These are phyloP conservation scores for Cystobasidium ongulense DNA, from an alignment of 768 basidiomycete species.

Conservation along the genomic window DNA sequence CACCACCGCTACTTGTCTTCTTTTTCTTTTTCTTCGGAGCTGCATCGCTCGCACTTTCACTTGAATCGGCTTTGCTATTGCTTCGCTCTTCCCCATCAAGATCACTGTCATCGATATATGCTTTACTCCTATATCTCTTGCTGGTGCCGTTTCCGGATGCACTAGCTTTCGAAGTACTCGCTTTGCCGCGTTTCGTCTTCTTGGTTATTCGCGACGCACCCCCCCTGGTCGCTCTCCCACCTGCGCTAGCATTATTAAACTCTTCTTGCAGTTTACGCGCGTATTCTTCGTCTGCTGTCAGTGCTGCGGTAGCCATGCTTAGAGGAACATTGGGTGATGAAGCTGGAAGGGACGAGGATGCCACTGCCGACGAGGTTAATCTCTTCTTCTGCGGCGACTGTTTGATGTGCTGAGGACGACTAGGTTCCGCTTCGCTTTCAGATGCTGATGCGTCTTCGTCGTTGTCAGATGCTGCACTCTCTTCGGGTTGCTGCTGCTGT, in stretches of 20 bases:
- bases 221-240: conserved; percentile 19
- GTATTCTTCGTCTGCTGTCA: conserved; percentile 21
- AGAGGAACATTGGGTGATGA: conserved; percentile 24
- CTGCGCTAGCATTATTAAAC: not conserved
- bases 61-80: not conserved
- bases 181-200: not conserved
- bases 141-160: not conserved
- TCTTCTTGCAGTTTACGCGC: conserved; percentile 17
- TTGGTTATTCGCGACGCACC: conserved; percentile 3
- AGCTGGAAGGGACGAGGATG: conserved; percentile 2
- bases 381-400: conserved; percentile 22
- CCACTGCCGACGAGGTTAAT: not conserved
- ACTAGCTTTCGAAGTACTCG: not conserved
- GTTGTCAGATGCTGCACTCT: not conserved
- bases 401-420: not conserved
- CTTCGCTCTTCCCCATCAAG: conserved; percentile 46
- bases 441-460: conserved; percentile 15
- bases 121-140: conserved; percentile 19
- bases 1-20: conserved; percentile 3
- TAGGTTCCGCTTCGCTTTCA: not conserved
- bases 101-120: conserved; percentile 7
- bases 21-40: conserved; percentile 23
- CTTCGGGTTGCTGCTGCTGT: conserved; percentile 6
- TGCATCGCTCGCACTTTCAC: not conserved
- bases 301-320: not conserved